Evolutionary conservation across 1,284 basidiomycete genomes (phyloP).

Genomic region (Leccinum pachyderme): DNA sequence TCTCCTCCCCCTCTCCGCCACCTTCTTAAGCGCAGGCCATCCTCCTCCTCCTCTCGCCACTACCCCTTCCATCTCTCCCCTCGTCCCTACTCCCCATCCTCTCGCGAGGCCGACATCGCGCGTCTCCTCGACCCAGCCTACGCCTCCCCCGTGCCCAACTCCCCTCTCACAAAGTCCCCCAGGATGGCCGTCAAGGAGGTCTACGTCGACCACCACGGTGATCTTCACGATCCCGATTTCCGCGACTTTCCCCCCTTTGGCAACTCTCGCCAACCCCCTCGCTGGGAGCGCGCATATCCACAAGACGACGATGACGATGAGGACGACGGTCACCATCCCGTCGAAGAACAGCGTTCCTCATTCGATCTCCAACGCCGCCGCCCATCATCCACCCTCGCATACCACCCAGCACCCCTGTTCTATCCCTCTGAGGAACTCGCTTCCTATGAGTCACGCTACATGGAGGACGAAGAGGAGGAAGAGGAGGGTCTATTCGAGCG

Average conservation of each 20-base stretch:
- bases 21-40: conserved; percentile 23
- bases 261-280: conserved; percentile 20
- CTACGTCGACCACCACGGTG: conserved; percentile 60
- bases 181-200: conserved; percentile 33
- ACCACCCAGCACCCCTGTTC: conserved; percentile 20
- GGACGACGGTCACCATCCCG: conserved; percentile 16
- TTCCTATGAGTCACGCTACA: conserved; percentile 33
- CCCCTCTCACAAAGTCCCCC: conserved; percentile 27
- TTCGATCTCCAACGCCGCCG: conserved; percentile 23
- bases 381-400: conserved; percentile 24
- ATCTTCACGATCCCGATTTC: conserved; percentile 67
- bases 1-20: conserved; percentile 21
- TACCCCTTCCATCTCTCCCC: conserved; percentile 10
- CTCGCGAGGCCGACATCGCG: conserved; percentile 46
- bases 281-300: conserved; percentile 23
- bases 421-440: conserved; percentile 34
- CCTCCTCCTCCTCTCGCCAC: conserved; percentile 22
- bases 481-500: conserved; percentile 23
- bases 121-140: conserved; percentile 66
- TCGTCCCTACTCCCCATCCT: conserved; percentile 32
- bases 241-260: conserved; percentile 52
- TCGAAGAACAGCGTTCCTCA: conserved; percentile 12
- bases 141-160: conserved; percentile 38
- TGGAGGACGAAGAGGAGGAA: conserved; percentile 32
- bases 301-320: conserved; percentile 33